Evolutionary conservation across 768 basidiomycete species (phyloP).

Genomic region (Boletus rex-veris): DNA sequence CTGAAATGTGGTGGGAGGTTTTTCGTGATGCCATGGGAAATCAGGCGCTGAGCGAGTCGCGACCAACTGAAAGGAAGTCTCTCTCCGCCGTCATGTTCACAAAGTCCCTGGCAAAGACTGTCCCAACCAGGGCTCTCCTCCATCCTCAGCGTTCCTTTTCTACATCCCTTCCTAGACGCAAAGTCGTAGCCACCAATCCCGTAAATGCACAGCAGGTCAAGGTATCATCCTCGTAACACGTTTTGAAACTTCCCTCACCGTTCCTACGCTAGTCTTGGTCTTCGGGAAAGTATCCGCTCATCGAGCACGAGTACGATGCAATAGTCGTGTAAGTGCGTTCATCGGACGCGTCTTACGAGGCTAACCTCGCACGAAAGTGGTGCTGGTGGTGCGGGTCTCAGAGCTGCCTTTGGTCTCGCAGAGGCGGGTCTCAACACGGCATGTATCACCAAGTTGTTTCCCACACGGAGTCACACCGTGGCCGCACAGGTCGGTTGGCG

Average conservation of each 20-base stretch:
- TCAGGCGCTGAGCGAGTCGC: constrained; percentile 16
- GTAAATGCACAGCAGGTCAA: constrained; percentile 80
- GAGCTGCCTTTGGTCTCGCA: constrained; percentile 97
- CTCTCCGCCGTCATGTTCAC: constrained; percentile 50
- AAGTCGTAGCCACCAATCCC: constrained; percentile 67
- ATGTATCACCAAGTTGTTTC: constrained; percentile 98
- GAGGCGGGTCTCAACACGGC: constrained; percentile 99
- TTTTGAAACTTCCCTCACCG: constrained; percentile 1
- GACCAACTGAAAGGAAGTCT: constrained; percentile 10
- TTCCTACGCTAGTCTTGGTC: constrained; percentile 56
- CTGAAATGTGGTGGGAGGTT: too few relatives aligned
- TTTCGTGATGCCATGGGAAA: constrained; percentile 16
- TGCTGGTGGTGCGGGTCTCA: constrained; percentile 96
- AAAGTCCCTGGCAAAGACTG: constrained; percentile 48
- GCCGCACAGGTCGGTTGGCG: constrained; percentile 76
- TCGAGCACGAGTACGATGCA: constrained; percentile 99
- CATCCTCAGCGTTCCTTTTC: constrained; percentile 61
- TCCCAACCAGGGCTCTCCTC: constrained; percentile 40
- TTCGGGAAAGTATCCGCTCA: constrained; percentile 89
- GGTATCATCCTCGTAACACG: constrained; percentile 38
- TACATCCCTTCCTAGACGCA: constrained; percentile 54
- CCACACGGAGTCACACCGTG: constrained; percentile 97
- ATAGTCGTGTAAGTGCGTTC: constrained; percentile 87
- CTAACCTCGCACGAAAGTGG: constrained; percentile 51
- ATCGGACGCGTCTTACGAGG: neutral